Base-by-base conservation (phyloP, 345 rosid genomes). In the Brassica nigra region DNA sequence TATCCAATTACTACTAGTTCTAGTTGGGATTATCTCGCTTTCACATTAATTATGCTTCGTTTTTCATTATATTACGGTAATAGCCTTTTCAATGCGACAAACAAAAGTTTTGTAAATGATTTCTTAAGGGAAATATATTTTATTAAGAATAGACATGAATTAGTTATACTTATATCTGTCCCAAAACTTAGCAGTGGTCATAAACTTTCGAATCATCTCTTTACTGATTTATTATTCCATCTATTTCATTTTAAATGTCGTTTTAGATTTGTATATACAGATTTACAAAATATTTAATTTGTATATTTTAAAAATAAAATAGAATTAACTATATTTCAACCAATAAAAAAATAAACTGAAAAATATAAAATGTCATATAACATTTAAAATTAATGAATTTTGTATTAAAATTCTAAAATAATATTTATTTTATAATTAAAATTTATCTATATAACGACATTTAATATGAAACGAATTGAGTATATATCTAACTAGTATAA, bases 21-120 rank as follows among this genome's bases (percentile, higher is more conserved):
- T 18, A 78, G 71, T 65, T 72, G 73, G 81, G 73, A 57, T 55
- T 72, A 72, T 72, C 52, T 78, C 77, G 29, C 73, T 78, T 72
- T 78, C 73, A 55, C 77, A 55, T 78, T 71, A 5, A 39, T 39
- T 57, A 70, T 70, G 23, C 54, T 70, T 23, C 63, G 2, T 70
- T 77, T 77, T 33, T 9, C 15, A 63, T 52, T 62, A 34, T 70
- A 52, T 62, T 77, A 49, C 29, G 29, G 5, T 47, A 33, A 68
- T 30, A 59, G 15, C 52, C 59, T 30, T 11, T 68, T 68, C 18
- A 39, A 15, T 39, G 59, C 29, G 23, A 20, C 29, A 18, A 18
- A 67, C 37, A 23, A 52, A 0, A 34, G 23, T 23, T 23, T 23
- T 23, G 29, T 66, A 54, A 54, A 14, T 29, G 20, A 16, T 62